phyloP scores from a whole-genome alignment of 331 rosid genomes.

The Arachis monticola region DNA sequence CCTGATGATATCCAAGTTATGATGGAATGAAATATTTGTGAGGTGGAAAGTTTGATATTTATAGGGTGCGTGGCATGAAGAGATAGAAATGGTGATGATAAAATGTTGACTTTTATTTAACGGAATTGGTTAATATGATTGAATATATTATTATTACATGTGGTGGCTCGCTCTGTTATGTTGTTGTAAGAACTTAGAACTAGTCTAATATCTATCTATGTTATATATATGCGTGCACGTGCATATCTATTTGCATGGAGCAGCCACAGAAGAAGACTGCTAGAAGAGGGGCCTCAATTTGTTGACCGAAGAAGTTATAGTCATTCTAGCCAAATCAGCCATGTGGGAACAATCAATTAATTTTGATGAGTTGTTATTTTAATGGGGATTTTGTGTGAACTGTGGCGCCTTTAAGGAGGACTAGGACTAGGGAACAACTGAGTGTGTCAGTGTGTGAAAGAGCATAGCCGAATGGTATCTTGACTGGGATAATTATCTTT shows the following conservation, averaged over 20 bases:
- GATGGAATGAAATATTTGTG: slow-evolving; percentile 17
- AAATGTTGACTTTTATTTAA: not conserved
- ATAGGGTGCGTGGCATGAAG: not conserved
- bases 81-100: not conserved
- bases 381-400: slow-evolving; percentile 23
- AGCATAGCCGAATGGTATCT: slow-evolving; percentile 22
- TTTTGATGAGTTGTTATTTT: not conserved
- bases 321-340: not conserved
- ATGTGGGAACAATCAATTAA: not conserved
- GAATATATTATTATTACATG: not conserved
- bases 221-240: not conserved
- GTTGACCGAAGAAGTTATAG: slow-evolving; percentile 21
- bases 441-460: slow-evolving; percentile 40
- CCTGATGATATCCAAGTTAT: not conserved
- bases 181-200: not conserved
- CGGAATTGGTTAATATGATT: not conserved
- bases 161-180: not conserved
- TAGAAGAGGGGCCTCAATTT: not conserved
- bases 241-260: not conserved
- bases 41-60: slow-evolving; percentile 1
- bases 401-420: slow-evolving; percentile 2
- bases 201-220: not conserved
- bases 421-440: not conserved
- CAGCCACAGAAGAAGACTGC: not conserved
- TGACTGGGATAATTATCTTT: not conserved